A percentile compares a stretch with the other conserved stretches of the same genome.
phyloP scores from a whole-genome alignment of 202 grass and related monocot species.

The Carex sylvatica region DNA sequence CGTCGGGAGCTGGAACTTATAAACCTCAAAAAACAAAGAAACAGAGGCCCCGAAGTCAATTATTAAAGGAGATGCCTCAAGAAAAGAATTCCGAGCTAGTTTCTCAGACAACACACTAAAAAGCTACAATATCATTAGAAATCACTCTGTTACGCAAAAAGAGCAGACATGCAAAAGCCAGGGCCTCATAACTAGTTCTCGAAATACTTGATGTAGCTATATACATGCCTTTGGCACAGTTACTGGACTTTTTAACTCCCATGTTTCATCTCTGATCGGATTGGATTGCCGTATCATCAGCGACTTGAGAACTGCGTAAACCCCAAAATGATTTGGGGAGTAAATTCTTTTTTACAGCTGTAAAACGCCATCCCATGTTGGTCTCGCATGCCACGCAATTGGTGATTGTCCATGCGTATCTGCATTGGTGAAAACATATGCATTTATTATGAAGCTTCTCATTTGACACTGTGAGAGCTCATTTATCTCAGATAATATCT shows the following conservation, averaged over 20 bases:
- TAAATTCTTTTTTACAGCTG: slow-evolving; percentile 46
- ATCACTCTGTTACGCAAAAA: neutral
- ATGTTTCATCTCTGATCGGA: slow-evolving; percentile 18
- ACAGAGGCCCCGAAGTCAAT: neutral
- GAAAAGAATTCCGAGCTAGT: neutral
- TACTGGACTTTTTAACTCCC: neutral
- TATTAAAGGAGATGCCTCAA: neutral
- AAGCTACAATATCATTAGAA: neutral
- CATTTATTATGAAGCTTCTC: neutral
- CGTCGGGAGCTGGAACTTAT: neutral
- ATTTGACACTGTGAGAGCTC: neutral
- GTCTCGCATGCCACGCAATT: slow-evolving; percentile 52
- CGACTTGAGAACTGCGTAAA: slow-evolving; percentile 57
- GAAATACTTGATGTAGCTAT: neutral
- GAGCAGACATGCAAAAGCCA: neutral
- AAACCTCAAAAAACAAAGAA: neutral
- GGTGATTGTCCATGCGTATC: slow-evolving; percentile 73
- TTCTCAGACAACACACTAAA: neutral
- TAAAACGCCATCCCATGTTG: slow-evolving; percentile 82
- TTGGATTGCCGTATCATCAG: slow-evolving; percentile 40
- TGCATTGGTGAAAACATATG: slow-evolving; percentile 26
- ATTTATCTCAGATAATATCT: neutral
- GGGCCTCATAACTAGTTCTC: neutral
- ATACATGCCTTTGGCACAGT: neutral
- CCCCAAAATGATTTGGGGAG: slow-evolving; percentile 88